Conservation (phyloP, 345 rosid genomes). For the Microthlaspi erraticum region DNA sequence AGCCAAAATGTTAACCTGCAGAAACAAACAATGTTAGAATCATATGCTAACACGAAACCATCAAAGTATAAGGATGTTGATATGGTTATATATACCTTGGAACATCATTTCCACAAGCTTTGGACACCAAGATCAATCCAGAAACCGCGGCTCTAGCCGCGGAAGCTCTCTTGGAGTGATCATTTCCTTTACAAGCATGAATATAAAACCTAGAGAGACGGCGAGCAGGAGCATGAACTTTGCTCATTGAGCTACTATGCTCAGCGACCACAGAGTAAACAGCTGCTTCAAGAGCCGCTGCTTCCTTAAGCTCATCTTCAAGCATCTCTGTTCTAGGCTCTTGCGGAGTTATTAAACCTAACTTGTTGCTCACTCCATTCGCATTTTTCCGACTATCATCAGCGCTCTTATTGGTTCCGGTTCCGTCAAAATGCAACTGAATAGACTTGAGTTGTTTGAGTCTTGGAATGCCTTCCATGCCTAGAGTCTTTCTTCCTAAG, state of each 20-base stretch:
- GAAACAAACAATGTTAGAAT: neutral
- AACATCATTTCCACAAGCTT: conserved; percentile 95
- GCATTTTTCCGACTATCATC: conserved; percentile 42
- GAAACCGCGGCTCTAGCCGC: conserved; percentile 82
- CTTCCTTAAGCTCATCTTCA: conserved; percentile 88
- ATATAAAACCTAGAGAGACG: conserved; percentile 87
- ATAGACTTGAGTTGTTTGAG: conserved; percentile 63
- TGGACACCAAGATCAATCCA: conserved; percentile 83
- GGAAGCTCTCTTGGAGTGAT: conserved; percentile 58
- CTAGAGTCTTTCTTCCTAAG: conserved; percentile 48
- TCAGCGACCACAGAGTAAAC: conserved; percentile 90
- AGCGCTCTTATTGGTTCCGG: conserved; percentile 7
- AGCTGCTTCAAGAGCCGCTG: conserved; percentile 86
- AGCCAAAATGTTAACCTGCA: conserved; percentile 90
- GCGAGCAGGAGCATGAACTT: conserved; percentile 91
- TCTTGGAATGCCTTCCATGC: conserved; percentile 55
- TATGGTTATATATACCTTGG: conserved; percentile 59
- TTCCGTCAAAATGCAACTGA: conserved; percentile 55
- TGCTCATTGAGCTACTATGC: conserved; percentile 82
- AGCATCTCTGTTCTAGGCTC: conserved; percentile 63
- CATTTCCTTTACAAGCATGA: conserved; percentile 66
- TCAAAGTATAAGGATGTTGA: neutral
- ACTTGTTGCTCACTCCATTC: conserved; percentile 29
- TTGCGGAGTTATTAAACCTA: conserved; percentile 38
- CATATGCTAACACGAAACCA: conserved; percentile 2